These are phyloP conservation scores for Berberis thunbergii DNA, from an alignment of 164 flowering plant species.

Conservation along the genomic window DNA sequence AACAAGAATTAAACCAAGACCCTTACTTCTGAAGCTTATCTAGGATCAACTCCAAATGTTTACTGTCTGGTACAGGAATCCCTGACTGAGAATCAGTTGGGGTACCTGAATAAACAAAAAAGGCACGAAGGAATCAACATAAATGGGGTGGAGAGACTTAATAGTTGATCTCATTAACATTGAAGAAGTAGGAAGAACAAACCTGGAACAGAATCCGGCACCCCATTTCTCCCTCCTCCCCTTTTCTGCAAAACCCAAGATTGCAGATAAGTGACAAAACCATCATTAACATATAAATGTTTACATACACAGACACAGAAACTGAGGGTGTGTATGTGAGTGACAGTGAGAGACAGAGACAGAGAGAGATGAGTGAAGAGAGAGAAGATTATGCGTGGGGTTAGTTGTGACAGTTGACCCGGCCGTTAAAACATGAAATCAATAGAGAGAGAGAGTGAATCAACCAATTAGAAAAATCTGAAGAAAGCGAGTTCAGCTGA, in stretches of 20 bases:
- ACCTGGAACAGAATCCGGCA: slow-evolving; percentile 34
- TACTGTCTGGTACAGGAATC: slow-evolving; percentile 63
- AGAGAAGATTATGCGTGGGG: slow-evolving; percentile 28
- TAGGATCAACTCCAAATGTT: slow-evolving; percentile 67
- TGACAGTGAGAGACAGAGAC: slow-evolving; percentile 13
- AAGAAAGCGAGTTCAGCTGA: slow-evolving; percentile 6
- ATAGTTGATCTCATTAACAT: not conserved
- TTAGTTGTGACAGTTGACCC: slow-evolving; percentile 55
- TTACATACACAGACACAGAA: slow-evolving; percentile 11
- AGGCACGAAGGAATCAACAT: not conserved
- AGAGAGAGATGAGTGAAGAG: slow-evolving; percentile 5
- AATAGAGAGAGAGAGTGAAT: slow-evolving; percentile 7
- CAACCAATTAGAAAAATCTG: slow-evolving; percentile 18
- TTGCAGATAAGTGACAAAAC: not conserved
- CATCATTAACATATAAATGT: slow-evolving; percentile 1
- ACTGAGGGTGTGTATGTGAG: slow-evolving; percentile 4
- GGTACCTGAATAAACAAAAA: slow-evolving; percentile 29
- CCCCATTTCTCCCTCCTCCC: slow-evolving; percentile 15
- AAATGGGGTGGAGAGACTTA: not conserved
- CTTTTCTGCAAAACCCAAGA: slow-evolving; percentile 28
- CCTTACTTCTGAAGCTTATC: slow-evolving; percentile 91
- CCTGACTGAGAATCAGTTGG: slow-evolving; percentile 21
- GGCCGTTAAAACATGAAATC: slow-evolving; percentile 27
- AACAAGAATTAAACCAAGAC: not conserved
- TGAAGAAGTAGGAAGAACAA: slow-evolving; percentile 5